A percentile compares a stretch with the other conserved stretches of the same genome.
Evolutionary conservation across 2,329 filamentous ascomycete species (phyloP).

Genomic region (Nannizziopsis arthrosporioides): DNA sequence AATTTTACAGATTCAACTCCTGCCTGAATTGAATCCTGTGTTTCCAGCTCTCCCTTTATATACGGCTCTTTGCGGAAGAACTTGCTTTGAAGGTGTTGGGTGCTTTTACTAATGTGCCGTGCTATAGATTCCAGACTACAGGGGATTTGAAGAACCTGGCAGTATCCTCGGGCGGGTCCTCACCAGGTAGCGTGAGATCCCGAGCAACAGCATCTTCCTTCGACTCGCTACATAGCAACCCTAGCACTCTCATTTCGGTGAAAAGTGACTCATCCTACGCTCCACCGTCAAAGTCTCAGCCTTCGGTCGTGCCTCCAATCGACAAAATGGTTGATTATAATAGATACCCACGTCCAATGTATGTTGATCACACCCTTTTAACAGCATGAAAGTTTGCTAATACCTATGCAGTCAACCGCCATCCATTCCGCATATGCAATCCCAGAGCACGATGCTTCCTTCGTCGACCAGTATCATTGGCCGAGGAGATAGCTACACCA

Average conservation of each 20-base stretch:
- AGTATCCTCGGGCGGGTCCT: constrained; percentile 44
- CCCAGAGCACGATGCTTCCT: constrained; percentile 21
- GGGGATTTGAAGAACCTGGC: constrained; percentile 2
- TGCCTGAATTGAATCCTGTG: neutral
- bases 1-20: neutral
- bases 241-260: constrained; percentile 19
- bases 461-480: constrained; percentile 24
- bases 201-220: constrained; percentile 40
- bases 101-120: neutral
- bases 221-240: constrained; percentile 29
- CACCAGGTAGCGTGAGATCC: constrained; percentile 42
- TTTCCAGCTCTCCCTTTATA: neutral
- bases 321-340: constrained; percentile 30
- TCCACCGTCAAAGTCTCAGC: constrained; percentile 23
- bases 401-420: constrained; percentile 32
- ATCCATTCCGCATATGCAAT: constrained; percentile 35
- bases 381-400: neutral
- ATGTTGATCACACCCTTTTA: constrained; percentile 18
- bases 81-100: neutral
- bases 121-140: neutral
- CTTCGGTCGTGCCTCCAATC: constrained; percentile 24
- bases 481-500: constrained; percentile 31
- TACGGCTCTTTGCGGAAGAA: neutral
- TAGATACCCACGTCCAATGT: constrained; percentile 30
- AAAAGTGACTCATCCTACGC: constrained; percentile 19